Evolutionary conservation across 345 rosid species (phyloP).

Genomic region (Eucalyptus erythrocorys): DNA sequence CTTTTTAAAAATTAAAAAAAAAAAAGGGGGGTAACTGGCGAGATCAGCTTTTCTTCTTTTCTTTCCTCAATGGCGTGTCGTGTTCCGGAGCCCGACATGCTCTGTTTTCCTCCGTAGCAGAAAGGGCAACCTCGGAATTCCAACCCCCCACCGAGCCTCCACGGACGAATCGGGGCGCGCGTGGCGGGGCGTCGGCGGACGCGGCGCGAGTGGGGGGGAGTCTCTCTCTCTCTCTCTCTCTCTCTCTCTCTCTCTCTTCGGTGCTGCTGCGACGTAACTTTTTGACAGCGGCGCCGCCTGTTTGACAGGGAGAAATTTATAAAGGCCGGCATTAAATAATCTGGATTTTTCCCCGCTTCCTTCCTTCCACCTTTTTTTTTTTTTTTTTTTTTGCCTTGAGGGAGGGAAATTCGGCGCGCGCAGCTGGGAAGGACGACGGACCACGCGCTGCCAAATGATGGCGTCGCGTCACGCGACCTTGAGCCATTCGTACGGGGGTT

Average conservation of each 20-base stretch:
- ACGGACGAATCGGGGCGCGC: neutral
- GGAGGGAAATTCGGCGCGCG: neutral
- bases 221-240: neutral
- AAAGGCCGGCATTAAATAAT: neutral
- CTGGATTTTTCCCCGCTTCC: neutral
- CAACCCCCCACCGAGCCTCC: neutral
- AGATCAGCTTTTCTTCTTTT: neutral
- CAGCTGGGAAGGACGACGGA: neutral
- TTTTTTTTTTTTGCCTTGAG: neutral
- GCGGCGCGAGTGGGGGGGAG: neutral
- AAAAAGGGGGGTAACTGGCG: accelerated
- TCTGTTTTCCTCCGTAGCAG: neutral
- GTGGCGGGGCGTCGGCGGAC: neutral
- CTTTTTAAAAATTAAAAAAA: neutral
- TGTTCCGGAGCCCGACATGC: neutral
- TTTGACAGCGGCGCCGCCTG: constrained; percentile 2
- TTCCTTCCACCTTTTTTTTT: no score
- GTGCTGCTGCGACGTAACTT: neutral
- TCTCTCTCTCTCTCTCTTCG: neutral
- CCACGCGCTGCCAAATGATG: neutral
- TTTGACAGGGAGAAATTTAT: neutral
- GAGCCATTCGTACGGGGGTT: neutral
- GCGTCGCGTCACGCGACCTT: neutral
- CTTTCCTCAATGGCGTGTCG: neutral
- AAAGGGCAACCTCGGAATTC: neutral